Evolutionary conservation across 148 eudicot genomes (phyloP), one percentile per base, ranked within the genome.

Genomic region (Rhododendron simsii): DNA sequence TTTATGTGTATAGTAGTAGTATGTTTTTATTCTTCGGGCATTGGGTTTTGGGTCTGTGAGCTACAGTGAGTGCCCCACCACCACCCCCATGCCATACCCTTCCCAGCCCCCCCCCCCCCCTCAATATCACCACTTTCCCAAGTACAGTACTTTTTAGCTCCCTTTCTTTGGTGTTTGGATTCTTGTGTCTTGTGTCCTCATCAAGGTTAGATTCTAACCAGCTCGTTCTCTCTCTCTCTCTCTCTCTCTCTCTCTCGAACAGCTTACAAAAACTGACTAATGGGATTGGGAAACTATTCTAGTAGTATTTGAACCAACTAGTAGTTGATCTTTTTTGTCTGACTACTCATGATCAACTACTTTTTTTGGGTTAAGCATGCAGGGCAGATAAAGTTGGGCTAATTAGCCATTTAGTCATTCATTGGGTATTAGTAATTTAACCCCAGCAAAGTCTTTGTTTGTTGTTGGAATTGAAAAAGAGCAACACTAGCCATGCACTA

Each of bases 181-280:
- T 37, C 12, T 21, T 2, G 26, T 59, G 73, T 37, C 12, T 21
- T 2, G 26, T 59, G 73, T 59, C 75, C 73, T 26, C 73, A 7
- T 81, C 84, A 30, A 14, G 84, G 84, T 82, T 61, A n/a, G 84
- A 82, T 82, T 82, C 75, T 82, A 61, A 21, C 11, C 84, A 82
- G 84, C 16, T 63, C 33, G 73, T 5, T 80, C 59, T 14, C 33
- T 9, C 76, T 21, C 33, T 45, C 8, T 50, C 39, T 48, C 12
- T 82, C 30, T 61, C 30, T 26, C 33, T 35, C 6, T 28, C 10
- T 80, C 39, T 81, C 84, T 81, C 50, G 84, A 81, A 81, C 84
- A 11, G 84, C 45, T 57, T 67, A 30, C 48, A 55, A 55, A 55
- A 55, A 15, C 21, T 15, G 1, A 20, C 2, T 59, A 20, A 59